Conservation (phyloP, 202 grass and related monocot species). For the Zizania palustris region DNA sequence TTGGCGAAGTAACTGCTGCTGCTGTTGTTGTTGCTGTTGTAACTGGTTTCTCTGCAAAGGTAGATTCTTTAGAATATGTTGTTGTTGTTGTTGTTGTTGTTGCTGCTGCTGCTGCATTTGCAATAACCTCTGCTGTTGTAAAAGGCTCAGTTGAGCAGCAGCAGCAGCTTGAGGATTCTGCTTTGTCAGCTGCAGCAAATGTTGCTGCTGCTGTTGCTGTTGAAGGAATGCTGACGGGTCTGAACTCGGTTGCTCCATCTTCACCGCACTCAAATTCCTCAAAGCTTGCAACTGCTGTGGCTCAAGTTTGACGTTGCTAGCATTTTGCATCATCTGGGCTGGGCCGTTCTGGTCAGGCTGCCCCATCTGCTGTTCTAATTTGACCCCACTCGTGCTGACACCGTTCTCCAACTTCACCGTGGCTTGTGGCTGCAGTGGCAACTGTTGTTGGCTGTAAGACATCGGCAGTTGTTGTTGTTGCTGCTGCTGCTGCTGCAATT, state of each 20-base stretch:
- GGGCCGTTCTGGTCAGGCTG: slow-evolving; percentile 62
- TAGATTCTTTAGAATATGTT: slow-evolving; percentile 73
- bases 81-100: slow-evolving; percentile 69
- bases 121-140: slow-evolving; percentile 83
- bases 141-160: slow-evolving; percentile 75
- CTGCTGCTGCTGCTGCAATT: slow-evolving; percentile 64
- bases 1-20: slow-evolving; percentile 64
- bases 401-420: slow-evolving; percentile 69
- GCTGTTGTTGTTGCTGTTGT: slow-evolving; percentile 59
- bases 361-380: slow-evolving; percentile 59
- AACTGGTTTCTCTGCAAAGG: slow-evolving; percentile 70
- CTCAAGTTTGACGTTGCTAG: slow-evolving; percentile 66
- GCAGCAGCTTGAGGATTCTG: slow-evolving; percentile 80
- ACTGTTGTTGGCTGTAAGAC: slow-evolving; percentile 69
- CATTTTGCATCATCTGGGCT: slow-evolving; percentile 49
- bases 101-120: slow-evolving; percentile 80
- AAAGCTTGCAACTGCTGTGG: slow-evolving; percentile 56
- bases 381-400: slow-evolving; percentile 52
- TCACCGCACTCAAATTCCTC: slow-evolving; percentile 71
- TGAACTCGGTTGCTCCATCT: slow-evolving; percentile 70
- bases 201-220: slow-evolving; percentile 55
- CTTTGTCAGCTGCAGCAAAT: slow-evolving; percentile 72
- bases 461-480: slow-evolving; percentile 55
- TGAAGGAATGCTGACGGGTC: slow-evolving; percentile 64
- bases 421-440: slow-evolving; percentile 47